These are phyloP conservation scores for Cladophialophora immunda DNA, from an alignment of 2,329 filamentous ascomycete genomes.

Conservation along the genomic window DNA sequence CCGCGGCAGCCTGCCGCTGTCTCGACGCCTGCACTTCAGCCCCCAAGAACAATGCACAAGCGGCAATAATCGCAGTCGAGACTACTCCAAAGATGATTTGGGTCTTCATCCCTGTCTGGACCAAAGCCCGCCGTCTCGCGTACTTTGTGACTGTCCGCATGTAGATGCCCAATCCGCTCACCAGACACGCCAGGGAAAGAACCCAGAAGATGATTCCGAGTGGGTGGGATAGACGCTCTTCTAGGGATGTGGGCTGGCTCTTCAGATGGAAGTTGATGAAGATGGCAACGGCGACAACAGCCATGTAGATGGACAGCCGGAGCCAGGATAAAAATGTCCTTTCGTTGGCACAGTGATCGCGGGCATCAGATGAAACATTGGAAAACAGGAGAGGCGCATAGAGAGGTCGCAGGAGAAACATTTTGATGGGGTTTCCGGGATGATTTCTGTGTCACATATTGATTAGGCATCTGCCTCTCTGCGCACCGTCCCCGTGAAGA, in stretches of 20 bases:
- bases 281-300: slow-evolving; percentile 87
- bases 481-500: neutral
- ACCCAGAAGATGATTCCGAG: slow-evolving; percentile 90
- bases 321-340: slow-evolving; percentile 89
- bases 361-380: slow-evolving; percentile 71
- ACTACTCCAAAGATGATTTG: slow-evolving; percentile 71
- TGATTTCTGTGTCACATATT: slow-evolving; percentile 15
- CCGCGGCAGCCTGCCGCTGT: neutral
- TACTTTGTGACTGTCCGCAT: slow-evolving; percentile 84
- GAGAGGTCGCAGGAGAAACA: slow-evolving; percentile 63
- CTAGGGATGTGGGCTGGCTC: slow-evolving; percentile 71
- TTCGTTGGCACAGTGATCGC: slow-evolving; percentile 73
- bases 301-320: slow-evolving; percentile 87
- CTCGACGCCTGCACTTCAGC: slow-evolving; percentile 45
- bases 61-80: slow-evolving; percentile 54
- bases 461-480: neutral
- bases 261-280: slow-evolving; percentile 93
- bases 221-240: slow-evolving; percentile 80
- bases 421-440: slow-evolving; percentile 45
- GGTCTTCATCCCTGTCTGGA: slow-evolving; percentile 94
- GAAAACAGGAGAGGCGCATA: slow-evolving; percentile 71
- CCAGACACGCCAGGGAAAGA: slow-evolving; percentile 78
- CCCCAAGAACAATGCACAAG: slow-evolving; percentile 55
- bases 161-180: slow-evolving; percentile 84
- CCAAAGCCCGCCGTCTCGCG: slow-evolving; percentile 77